Conservation (phyloP, 441 rosid genomes). For the Erodium trifolium region DNA sequence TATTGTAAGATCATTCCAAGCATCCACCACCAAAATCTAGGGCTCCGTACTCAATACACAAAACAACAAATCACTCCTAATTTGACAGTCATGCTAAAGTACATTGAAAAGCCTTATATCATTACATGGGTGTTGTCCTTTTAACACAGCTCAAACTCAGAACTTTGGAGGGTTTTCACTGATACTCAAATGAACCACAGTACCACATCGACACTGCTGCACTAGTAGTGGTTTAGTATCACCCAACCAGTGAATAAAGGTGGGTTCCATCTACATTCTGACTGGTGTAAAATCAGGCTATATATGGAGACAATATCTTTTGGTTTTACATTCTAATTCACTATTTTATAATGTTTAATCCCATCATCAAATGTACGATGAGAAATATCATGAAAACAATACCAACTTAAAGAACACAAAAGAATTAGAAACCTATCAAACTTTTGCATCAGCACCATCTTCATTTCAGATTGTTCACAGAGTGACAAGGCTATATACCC, state of each 20-base stretch:
- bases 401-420: not conserved
- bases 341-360: not conserved
- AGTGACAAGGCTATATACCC: too few species aligned
- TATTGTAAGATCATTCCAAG: not conserved
- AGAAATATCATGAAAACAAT: not conserved
- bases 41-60: not conserved
- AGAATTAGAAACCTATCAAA: not conserved
- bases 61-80: constrained; percentile 7
- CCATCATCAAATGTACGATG: not conserved
- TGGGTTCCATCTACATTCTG: not conserved
- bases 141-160: not conserved
- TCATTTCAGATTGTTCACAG: too few species aligned
- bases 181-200: not conserved
- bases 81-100: not conserved
- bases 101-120: constrained; percentile 11
- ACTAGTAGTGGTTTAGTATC: not conserved
- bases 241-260: not conserved
- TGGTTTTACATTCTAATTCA: not conserved
- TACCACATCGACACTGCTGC: not conserved
- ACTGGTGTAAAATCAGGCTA: not conserved
- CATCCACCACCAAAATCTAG: constrained; percentile 2
- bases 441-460: too few species aligned
- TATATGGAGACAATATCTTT: not conserved
- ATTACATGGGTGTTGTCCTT: constrained; percentile 10
- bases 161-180: not conserved